phyloP scores from a whole-genome alignment of 176 grass and related monocot genomes.

The Stipa capillata region DNA sequence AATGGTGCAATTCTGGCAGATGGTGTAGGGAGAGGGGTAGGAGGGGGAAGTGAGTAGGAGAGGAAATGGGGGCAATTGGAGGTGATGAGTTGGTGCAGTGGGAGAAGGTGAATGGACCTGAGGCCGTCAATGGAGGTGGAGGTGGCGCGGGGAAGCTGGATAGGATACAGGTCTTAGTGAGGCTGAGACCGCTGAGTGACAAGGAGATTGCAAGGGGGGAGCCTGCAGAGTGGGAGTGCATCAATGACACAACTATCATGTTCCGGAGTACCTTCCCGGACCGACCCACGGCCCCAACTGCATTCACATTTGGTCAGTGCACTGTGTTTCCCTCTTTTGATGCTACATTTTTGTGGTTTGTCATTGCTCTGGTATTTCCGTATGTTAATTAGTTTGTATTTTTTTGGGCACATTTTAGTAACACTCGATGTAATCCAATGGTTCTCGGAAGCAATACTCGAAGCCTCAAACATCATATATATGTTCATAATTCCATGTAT shows the following conservation, averaged over 20 bases:
- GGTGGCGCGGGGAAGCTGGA: slow-evolving; percentile 33
- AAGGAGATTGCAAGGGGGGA: slow-evolving; percentile 73
- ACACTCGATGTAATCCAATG: background rate
- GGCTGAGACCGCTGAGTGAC: slow-evolving; percentile 75
- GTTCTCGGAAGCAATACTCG: background rate
- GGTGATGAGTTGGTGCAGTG: slow-evolving; percentile 43
- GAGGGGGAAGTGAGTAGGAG: background rate
- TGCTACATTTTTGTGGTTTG: background rate
- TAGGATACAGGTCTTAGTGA: slow-evolving; percentile 86
- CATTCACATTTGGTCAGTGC: slow-evolving; percentile 82
- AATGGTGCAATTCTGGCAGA: slow-evolving; percentile 22
- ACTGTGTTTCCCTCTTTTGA: background rate
- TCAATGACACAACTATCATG: slow-evolving; percentile 85
- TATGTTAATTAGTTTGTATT: background rate
- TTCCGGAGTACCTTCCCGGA: slow-evolving; percentile 76
- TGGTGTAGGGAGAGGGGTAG: slow-evolving; percentile 27
- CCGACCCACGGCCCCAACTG: slow-evolving; percentile 56
- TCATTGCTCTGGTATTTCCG: background rate
- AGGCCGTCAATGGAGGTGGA: slow-evolving; percentile 11
- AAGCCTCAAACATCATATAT: background rate
- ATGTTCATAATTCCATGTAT: background rate
- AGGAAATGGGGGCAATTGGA: slow-evolving; percentile 66
- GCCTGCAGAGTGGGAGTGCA: slow-evolving; percentile 90
- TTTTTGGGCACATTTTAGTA: background rate
- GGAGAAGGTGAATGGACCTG: slow-evolving; percentile 29